Conservation (phyloP, 345 rosid genomes). For the Punica granatum region DNA sequence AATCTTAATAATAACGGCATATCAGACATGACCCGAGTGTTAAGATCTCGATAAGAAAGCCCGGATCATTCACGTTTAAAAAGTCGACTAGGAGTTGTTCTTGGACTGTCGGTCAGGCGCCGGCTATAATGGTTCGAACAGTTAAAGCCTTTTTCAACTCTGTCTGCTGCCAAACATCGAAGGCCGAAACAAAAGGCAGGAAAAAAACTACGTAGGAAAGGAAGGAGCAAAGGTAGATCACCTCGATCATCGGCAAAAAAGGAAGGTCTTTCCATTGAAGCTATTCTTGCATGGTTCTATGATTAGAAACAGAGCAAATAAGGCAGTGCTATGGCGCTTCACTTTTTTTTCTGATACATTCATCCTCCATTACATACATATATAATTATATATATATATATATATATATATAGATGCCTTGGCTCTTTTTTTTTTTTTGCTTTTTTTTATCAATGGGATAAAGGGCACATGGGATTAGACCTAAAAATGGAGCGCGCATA, state of each 20-base stretch:
- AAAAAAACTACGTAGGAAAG: background rate
- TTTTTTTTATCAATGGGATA: background rate
- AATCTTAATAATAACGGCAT: background rate
- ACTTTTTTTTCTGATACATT: slow-evolving; percentile 10
- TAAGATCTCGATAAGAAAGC: slow-evolving; percentile 19
- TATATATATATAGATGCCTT: background rate
- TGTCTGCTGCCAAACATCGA: slow-evolving; percentile 28
- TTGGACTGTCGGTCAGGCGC: no score
- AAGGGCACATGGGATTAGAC: background rate
- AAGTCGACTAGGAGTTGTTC: background rate
- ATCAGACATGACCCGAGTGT: background rate
- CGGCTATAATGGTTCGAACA: no score
- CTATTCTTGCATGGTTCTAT: slow-evolving; percentile 24
- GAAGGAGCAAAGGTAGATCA: background rate
- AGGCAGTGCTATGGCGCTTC: slow-evolving; percentile 54
- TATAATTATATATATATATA: background rate
- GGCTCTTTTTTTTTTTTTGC: background rate
- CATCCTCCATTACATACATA: background rate
- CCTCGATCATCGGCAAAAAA: no score
- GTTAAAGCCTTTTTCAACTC: background rate
- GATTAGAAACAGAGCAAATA: slow-evolving; percentile 13
- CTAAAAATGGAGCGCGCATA: slow-evolving; percentile 53
- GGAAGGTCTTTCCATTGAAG: slow-evolving; percentile 5
- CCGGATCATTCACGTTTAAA: slow-evolving; percentile 20
- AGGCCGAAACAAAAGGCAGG: background rate